phyloP scores from a whole-genome alignment of 2,329 filamentous ascomycete species.

The Beauveria bassiana region DNA sequence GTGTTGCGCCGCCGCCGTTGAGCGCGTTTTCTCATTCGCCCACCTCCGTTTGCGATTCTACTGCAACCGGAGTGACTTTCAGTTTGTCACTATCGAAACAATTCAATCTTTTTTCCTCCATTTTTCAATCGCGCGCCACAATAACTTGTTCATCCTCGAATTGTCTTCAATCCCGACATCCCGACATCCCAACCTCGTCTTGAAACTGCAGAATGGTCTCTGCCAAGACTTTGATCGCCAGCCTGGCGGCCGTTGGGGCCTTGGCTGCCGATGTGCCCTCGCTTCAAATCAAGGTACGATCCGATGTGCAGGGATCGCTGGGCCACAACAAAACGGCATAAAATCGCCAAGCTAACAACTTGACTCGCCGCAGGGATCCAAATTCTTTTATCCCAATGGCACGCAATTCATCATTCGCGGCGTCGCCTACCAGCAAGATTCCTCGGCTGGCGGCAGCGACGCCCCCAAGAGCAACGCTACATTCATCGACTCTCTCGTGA shows the following conservation, averaged over 20 bases:
- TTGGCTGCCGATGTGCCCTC: constrained; percentile 41
- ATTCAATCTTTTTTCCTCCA: neutral
- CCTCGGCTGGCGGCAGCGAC: constrained; percentile 42
- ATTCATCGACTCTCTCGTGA: constrained; percentile 78
- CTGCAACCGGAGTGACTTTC: neutral
- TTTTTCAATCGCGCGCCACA: neutral
- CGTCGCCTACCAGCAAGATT: constrained; percentile 88
- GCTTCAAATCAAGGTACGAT: constrained; percentile 60
- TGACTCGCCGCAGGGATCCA: constrained; percentile 49
- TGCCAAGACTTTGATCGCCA: constrained; percentile 24
- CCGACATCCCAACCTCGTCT: neutral
- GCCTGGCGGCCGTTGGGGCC: constrained; percentile 34
- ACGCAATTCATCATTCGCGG: constrained; percentile 74
- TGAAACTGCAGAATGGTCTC: constrained; percentile 1
- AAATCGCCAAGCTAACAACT: neutral
- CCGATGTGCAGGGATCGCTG: neutral
- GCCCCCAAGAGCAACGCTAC: constrained; percentile 27
- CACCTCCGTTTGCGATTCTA: neutral
- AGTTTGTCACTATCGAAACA: neutral
- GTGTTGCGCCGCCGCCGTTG: neutral
- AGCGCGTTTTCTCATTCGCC: neutral
- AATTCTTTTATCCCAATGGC: constrained; percentile 81
- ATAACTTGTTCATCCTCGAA: neutral
- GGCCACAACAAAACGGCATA: neutral
- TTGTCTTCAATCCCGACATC: too few species aligned